phyloP scores from a whole-genome alignment of 176 grass and related monocot species.

The Typha latifolia region DNA sequence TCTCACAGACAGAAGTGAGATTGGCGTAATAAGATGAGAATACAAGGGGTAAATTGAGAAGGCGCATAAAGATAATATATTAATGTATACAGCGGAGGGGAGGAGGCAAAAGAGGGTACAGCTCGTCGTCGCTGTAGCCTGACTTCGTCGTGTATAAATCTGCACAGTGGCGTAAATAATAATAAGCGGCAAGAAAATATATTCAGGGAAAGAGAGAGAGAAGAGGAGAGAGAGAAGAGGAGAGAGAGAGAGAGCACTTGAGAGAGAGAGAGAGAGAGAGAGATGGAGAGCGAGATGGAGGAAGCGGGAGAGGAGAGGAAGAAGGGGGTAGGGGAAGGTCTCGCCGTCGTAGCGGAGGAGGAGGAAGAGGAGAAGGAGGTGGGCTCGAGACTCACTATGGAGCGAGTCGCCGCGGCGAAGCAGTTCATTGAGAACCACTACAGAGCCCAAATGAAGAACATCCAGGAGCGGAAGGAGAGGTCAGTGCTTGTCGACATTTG shows the following conservation, averaged over 20 bases:
- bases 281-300: no score
- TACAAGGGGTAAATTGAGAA: neutral
- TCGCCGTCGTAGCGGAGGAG: constrained; percentile 53
- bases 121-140: neutral
- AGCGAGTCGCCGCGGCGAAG: constrained; percentile 94
- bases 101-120: neutral
- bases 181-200: neutral
- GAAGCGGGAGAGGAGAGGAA: constrained; percentile 37
- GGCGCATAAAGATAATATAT: neutral
- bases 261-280: constrained; percentile 9
- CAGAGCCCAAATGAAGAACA: constrained; percentile 87
- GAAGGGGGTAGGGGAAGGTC: constrained; percentile 16
- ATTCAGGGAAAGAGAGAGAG: neutral
- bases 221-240: constrained; percentile 3
- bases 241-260: constrained; percentile 12
- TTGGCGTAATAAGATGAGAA: neutral
- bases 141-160: constrained; percentile 3
- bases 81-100: neutral
- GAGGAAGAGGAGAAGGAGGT: constrained; percentile 30
- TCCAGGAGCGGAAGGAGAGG: constrained; percentile 93
- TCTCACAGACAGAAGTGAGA: neutral
- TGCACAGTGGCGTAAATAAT: constrained; percentile 3
- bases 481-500: constrained; percentile 7
- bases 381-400: constrained; percentile 90
- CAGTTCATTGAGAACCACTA: constrained; percentile 99